These are phyloP conservation scores for Heliocybe sulcata DNA, from an alignment of 1,284 basidiomycete genomes.

Conservation along the genomic window DNA sequence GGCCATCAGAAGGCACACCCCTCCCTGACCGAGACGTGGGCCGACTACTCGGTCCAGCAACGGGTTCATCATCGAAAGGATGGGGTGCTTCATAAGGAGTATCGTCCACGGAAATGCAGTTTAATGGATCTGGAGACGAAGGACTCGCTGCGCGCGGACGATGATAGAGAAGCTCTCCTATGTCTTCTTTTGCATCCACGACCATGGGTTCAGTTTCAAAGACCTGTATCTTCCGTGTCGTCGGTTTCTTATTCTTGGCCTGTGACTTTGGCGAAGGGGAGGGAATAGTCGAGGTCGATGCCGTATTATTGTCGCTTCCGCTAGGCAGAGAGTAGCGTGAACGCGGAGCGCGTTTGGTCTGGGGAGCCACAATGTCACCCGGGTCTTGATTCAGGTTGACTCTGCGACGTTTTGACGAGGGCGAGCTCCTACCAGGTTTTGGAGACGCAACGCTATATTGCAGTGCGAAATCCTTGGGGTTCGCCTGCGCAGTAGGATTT, in stretches of 20 bases:
- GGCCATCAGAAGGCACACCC: neutral
- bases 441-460: neutral
- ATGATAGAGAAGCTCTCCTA: neutral
- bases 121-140: neutral
- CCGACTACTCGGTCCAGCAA: slow-evolving; percentile 14
- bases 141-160: neutral
- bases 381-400: neutral
- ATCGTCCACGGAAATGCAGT: neutral
- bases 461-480: neutral
- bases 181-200: neutral
- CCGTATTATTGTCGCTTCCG: neutral
- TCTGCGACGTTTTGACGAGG: neutral
- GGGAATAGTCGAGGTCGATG: neutral
- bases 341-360: neutral
- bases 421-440: neutral
- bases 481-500: neutral
- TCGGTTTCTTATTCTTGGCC: neutral
- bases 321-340: neutral
- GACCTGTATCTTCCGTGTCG: neutral
- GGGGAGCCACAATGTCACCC: neutral
- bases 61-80: neutral
- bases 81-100: neutral
- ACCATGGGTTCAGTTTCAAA: neutral
- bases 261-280: neutral
- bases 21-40: neutral